Evolutionary conservation across 768 basidiomycete genomes (phyloP), one percentile per base, ranked within the genome.

Genomic region (Suillus tomentosus): DNA sequence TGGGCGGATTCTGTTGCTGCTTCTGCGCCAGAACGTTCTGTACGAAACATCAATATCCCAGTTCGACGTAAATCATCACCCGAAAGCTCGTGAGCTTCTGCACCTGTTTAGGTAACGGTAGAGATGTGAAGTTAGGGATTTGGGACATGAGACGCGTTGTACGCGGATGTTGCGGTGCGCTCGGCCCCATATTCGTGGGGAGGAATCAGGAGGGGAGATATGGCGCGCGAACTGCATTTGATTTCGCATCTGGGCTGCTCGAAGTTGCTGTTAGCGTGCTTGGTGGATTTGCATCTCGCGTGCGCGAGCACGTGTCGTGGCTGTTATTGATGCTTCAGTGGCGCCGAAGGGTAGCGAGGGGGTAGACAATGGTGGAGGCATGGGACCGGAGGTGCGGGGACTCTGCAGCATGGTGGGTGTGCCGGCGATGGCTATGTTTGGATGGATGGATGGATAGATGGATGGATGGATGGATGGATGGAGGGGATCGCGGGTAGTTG

Each of bases 161-260:
- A n/a, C n/a, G n/a, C n/a, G n/a, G n/a, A n/a, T n/a, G n/a, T n/a
- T n/a, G n/a, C n/a, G n/a, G n/a, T n/a, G n/a, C n/a, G n/a, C n/a
- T n/a, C n/a, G n/a, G n/a, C n/a, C n/a, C n/a, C n/a, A n/a, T n/a
- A n/a, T n/a, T n/a, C n/a, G n/a, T n/a, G n/a, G n/a, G n/a, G n/a
- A n/a, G n/a, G 70, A 65, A 5, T 78, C 72, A 7, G 78, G 72
- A 10, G 81, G 82, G 0, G 81, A 82, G 77, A 84, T 81, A 61
- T 82, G 81, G 50, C 80, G 72, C 50, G 75, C 17, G 31, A 72
- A 47, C 40, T 72, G 70, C 62, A 70, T 66, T 63, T 70, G 80
- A 24, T 79, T 76, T 53, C 75, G 78, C 67, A 70, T 69, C 60
- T 78, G 78, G 3, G 72, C 66, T 50, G 69, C 67, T 31, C 77